Conservation (phyloP, 371 early-diverging fungal species). For the Mortierella sp. region DNA sequence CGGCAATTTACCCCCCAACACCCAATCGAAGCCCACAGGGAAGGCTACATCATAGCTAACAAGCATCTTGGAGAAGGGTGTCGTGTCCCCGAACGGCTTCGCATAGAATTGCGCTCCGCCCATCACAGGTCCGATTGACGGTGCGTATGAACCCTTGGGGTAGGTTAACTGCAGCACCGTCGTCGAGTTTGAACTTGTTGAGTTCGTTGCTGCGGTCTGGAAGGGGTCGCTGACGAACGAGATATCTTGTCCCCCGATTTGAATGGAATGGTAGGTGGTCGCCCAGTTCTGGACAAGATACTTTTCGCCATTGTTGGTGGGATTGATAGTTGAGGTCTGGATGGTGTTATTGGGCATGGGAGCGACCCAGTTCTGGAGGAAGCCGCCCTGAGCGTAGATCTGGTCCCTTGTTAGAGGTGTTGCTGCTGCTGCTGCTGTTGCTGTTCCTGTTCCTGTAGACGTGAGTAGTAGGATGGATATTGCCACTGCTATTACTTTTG, state of each 20-base stretch:
- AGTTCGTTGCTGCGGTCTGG: background rate
- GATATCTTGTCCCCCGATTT: constrained; percentile 52
- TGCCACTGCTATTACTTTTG: background rate
- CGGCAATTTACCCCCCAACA: constrained; percentile 53
- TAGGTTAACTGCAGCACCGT: constrained; percentile 60
- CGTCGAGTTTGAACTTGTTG: background rate
- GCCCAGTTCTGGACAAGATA: constrained; percentile 48
- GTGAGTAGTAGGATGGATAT: background rate
- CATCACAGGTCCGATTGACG: constrained; percentile 47
- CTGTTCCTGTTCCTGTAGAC: constrained; percentile 10
- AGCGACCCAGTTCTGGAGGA: constrained; percentile 47
- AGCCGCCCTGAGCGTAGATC: constrained; percentile 38
- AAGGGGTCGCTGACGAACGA: constrained; percentile 65
- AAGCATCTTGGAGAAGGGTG: constrained; percentile 56
- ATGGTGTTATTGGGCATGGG: constrained; percentile 42
- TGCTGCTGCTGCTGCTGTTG: constrained; percentile 7
- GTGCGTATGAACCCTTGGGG: constrained; percentile 63
- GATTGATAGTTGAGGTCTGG: background rate
- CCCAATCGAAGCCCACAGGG: constrained; percentile 67
- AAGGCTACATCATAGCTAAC: constrained; percentile 70
- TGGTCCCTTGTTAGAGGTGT: constrained; percentile 45
- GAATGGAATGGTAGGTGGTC: constrained; percentile 39
- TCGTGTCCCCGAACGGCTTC: constrained; percentile 60
- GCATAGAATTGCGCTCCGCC: constrained; percentile 67
- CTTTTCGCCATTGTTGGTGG: constrained; percentile 21